Percentiles rank a stretch among this genome's conserved stretches.
Conservation (phyloP, 2,329 filamentous ascomycete genomes). For the Ophiostoma piceae region DNA sequence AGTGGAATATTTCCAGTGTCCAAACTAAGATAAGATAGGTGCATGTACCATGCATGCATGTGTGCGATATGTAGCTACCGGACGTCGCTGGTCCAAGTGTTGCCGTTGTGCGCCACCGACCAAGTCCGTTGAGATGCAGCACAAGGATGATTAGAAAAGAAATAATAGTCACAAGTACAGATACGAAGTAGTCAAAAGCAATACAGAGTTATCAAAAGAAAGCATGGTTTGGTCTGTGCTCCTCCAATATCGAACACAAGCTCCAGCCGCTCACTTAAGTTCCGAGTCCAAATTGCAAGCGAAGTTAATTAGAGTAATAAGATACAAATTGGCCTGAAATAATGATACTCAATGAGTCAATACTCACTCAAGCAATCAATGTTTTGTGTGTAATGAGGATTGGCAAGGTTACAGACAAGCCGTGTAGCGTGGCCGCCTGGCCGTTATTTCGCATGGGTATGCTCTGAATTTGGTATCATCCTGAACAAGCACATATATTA, state of each 20-base stretch:
- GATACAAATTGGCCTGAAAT: too few species aligned
- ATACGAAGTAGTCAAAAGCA: too few species aligned
- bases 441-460: background rate
- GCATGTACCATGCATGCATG: conserved; percentile 3
- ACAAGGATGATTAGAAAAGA: background rate
- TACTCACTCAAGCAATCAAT: background rate
- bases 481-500: background rate
- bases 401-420: background rate
- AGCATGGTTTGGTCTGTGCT: background rate
- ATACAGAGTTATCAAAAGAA: background rate
- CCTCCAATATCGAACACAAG: background rate
- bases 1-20: background rate
- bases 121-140: conserved; percentile 2
- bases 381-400: conserved; percentile 19
- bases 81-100: conserved; percentile 3
- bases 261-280: background rate
- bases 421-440: background rate
- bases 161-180: background rate
- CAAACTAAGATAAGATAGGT: background rate
- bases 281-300: background rate
- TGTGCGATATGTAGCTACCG: conserved; percentile 5
- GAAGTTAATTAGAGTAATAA: background rate
- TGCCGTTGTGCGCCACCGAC: conserved; percentile 2
- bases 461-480: background rate
- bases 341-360: too few species aligned